A percentile compares a stretch with the other conserved stretches of the same genome.
Evolutionary conservation across 23 red algal genomes (phyloP).

Genomic region (Rhodosorus marinus): DNA sequence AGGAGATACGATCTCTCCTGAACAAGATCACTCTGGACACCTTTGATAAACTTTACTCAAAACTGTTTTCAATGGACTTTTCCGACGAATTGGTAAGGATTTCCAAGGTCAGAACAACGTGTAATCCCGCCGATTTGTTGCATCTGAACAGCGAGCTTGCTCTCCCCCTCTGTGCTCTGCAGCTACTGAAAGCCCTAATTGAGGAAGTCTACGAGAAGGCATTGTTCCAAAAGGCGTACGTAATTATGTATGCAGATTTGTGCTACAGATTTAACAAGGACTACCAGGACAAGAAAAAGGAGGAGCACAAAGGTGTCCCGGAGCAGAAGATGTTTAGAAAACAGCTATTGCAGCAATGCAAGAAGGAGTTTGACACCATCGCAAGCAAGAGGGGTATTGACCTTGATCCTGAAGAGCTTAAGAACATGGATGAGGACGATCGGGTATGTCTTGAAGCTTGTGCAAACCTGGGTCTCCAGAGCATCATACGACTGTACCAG

Average conservation of each 20-base stretch:
- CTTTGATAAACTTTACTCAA: conserved; percentile 87
- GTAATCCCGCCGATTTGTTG: no score
- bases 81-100: conserved; percentile 14
- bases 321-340: not conserved
- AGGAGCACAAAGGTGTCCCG: conserved; percentile 12
- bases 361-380: conserved; percentile 67
- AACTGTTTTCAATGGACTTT: conserved; percentile 72
- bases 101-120: no score
- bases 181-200: conserved; percentile 59
- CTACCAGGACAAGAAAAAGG: conserved; percentile 4
- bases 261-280: conserved; percentile 41
- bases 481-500: not conserved
- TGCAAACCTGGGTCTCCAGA: not conserved
- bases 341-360: conserved; percentile 43
- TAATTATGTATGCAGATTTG: conserved; percentile 92
- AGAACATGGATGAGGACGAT: no score
- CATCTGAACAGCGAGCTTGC: no score
- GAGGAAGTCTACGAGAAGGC: conserved; percentile 91
- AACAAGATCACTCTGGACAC: conserved; percentile 98
- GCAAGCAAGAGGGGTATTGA: conserved; percentile 4
- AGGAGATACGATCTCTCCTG: conserved; percentile 53
- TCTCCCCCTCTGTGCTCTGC: no score
- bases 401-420: not conserved
- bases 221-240: conserved; percentile 72
- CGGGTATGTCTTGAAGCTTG: no score